Base-by-base conservation (phyloP, 306 rosid genomes). In the Senna siamea region DNA sequence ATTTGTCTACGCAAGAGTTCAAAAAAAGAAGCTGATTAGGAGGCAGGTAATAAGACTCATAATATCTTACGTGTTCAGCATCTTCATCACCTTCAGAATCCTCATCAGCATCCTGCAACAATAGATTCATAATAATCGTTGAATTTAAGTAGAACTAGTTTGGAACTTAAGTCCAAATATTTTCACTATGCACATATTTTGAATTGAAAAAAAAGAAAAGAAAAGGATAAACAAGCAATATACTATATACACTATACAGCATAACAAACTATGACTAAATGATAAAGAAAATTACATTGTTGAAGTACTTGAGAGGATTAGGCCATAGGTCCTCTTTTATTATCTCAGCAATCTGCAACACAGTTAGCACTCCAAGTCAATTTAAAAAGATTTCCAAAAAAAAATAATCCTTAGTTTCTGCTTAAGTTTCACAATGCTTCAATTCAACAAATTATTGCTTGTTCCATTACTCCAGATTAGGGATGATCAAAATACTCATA, bases 261-360 rank as follows among this genome's bases (percentile, higher is more conserved):
- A 46, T 12, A 32, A 46, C 9, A 9, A 40, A 26, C 18, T 18
- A 14, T 3, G 30, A 59, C 19, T 34, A 14, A 63, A 69, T 20
- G 20, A 62, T 4, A 57, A 47, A 63, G 37, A 13, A 26, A 37
- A 63, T 84, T 87, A 87, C 91, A 59, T 74, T 85, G 76, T 79
- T 89, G 75, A 89, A 89, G 69, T 87, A 87, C 81, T 85, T 87
- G 30, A 87, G 78, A 69, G 94, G 94, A 78, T 89, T 87, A 78
- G 94, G 91, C 94, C 94, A 89, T 35, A 89, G 65, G 66, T 89
- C 91, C 55, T 89, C 91, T 79, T 85, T 89, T 28, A 89, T 86
- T 55, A 89, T 79, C 78, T 86, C 91, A 53, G 89, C 85, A 54
- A 87, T 77, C 88, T 89, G 91, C 75, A 74, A 78, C 66, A 48